Percentiles rank a stretch among this genome's conserved stretches.
Evolutionary conservation across 306 rosid genomes (phyloP).

Genomic region (Vigna trinervia): DNA sequence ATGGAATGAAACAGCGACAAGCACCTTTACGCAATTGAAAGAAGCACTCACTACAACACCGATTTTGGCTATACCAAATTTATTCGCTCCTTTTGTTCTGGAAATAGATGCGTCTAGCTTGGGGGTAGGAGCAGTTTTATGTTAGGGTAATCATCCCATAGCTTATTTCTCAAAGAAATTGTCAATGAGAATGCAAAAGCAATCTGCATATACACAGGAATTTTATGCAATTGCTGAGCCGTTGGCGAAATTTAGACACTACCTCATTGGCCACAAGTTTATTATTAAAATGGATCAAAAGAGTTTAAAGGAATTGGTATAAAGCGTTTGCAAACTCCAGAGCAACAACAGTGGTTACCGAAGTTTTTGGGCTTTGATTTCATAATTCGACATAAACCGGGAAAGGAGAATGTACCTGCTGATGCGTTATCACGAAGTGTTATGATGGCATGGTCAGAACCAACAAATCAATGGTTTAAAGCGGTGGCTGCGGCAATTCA

Average conservation of each 20-base stretch:
- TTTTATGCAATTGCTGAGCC: neutral
- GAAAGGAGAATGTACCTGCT: too few species aligned
- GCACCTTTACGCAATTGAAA: neutral
- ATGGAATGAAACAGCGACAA: neutral
- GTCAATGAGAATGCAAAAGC: too few species aligned
- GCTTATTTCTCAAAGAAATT: too few species aligned
- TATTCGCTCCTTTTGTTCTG: neutral
- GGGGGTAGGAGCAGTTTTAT: neutral
- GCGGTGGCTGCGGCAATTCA: neutral
- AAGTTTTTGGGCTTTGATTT: neutral
- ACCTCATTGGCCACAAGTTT: neutral
- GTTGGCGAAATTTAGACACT: neutral
- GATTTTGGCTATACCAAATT: neutral
- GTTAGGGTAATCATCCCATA: too few species aligned
- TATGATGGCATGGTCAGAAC: neutral
- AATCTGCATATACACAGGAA: too few species aligned
- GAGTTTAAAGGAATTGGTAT: neutral
- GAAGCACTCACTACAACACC: neutral
- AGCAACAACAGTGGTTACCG: neutral
- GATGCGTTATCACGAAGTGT: neutral
- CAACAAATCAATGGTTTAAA: accelerated
- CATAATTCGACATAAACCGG: neutral
- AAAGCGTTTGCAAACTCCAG: neutral
- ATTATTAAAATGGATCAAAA: neutral
- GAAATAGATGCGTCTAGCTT: neutral